Base-by-base conservation (phyloP, 2,329 filamentous ascomycete genomes). In the Ilyonectria sp. region DNA sequence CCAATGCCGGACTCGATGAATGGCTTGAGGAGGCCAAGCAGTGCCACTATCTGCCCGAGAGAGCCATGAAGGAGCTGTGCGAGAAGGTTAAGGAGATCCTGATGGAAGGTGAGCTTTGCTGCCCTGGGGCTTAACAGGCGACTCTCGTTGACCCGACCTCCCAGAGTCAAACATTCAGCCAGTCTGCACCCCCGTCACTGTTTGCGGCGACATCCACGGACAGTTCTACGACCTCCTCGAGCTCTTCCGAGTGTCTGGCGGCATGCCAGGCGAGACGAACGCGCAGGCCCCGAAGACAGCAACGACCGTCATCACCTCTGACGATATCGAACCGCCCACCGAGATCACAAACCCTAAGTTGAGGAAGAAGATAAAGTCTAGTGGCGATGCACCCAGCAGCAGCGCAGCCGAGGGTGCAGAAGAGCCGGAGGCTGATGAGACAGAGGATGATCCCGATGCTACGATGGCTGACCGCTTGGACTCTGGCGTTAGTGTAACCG, bases 11-110 rank as follows among this genome's bases (percentile, higher is more conserved):
- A 15, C 91, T 97, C 37, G 94, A 98, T 80, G 95, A 98, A 84
- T 99, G 96, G 96, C 88, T 99, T 35, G 93, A 96, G 79, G 93
- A 97, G 82, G 96, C 96, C 50, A 98, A 97, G 83, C 93, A 96
- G 82, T 98, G 96, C 85, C 96, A 97, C 81, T 98, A 98, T 81
- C 89, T 99, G 59, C 96, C 96, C 56, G 96, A 99, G 83, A 85
- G 92, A 69, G 94, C 97, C 78, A 99, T 99, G 96, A 99, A 99
- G 87, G 93, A 97, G 82, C 88, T 99, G 55, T 99, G 96, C 81
- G 96, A 99, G 85, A 97, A 97, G 79, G 96, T 98, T 68, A 99
- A 99, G 86, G 96, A 98, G 83, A 97, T 94, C 73, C 88, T 99
- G 77, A 99, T 99, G 96, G 96, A 99, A 87, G 94, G 94, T 96